phyloP scores from a whole-genome alignment of 2,329 filamentous ascomycete species.

The Grosmannia huntii region DNA sequence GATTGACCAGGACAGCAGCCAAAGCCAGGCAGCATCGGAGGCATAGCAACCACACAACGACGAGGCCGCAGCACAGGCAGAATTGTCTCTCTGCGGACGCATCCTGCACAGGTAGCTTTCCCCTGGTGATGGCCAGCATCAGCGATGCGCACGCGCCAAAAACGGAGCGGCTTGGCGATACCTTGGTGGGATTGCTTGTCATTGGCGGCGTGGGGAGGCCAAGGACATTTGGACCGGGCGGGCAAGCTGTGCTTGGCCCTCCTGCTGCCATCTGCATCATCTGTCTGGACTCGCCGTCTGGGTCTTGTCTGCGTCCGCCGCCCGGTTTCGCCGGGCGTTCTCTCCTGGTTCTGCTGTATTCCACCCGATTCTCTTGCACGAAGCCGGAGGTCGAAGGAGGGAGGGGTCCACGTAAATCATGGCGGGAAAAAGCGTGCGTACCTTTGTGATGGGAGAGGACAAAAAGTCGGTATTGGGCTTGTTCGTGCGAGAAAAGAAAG shows the following conservation, averaged over 20 bases:
- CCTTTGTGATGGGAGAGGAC: background rate
- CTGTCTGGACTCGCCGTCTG: background rate
- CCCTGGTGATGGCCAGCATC: background rate
- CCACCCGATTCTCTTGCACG: background rate
- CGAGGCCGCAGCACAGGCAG: background rate
- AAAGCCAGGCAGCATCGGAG: background rate
- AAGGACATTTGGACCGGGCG: background rate
- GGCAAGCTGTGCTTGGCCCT: background rate
- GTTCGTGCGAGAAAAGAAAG: background rate
- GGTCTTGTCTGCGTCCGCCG: background rate
- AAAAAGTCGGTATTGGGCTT: background rate
- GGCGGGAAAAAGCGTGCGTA: background rate
- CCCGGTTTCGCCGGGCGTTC: background rate
- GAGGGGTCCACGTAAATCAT: background rate
- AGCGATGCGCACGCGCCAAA: background rate
- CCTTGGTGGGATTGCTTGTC: background rate
- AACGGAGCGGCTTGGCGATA: background rate
- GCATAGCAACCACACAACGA: background rate
- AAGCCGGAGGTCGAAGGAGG: background rate
- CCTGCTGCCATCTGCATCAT: background rate
- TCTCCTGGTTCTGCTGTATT: background rate
- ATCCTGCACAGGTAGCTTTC: background rate
- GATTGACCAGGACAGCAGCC: background rate
- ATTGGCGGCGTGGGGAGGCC: background rate
- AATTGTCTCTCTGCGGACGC: background rate